These are phyloP conservation scores for Iris macrosiphon DNA, from an alignment of 106 monocot species.

Conservation along the genomic window DNA sequence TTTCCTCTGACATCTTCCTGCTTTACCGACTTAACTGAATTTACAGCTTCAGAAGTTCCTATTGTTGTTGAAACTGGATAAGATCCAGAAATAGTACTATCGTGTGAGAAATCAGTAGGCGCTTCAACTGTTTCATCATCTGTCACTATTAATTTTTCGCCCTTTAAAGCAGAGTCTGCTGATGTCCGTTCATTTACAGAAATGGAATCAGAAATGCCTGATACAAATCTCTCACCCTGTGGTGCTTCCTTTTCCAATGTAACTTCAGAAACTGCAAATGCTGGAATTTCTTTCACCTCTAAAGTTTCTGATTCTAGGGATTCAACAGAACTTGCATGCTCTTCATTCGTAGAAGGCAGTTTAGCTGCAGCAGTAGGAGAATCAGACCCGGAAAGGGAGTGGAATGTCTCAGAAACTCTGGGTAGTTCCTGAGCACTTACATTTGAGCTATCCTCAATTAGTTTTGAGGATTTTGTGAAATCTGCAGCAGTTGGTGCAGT, in stretches of 20 bases:
- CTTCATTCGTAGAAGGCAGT: conserved; percentile 2
- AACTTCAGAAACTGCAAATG: background rate
- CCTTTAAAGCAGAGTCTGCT: conserved; percentile 7
- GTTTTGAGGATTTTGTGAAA: too few relatives aligned
- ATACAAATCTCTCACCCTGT: background rate
- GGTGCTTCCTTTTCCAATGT: conserved; percentile 10
- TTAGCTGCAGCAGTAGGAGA: background rate
- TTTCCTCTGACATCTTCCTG: background rate
- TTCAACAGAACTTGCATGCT: background rate
- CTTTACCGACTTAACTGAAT: background rate
- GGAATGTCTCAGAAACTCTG: conserved; percentile 1
- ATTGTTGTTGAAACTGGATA: conserved; percentile 2
- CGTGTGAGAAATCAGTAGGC: conserved; percentile 1
- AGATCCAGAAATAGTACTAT: conserved; percentile 2
- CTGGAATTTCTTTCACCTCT: conserved; percentile 2
- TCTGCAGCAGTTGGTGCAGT: background rate
- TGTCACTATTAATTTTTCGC: conserved; percentile 7
- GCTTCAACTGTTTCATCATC: conserved; percentile 2
- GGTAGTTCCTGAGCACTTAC: background rate
- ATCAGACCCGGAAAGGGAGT: conserved; percentile 1
- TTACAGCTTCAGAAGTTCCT: conserved; percentile 3
- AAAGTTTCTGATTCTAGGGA: background rate
- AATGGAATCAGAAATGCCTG: background rate
- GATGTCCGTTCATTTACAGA: background rate
- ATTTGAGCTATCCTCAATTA: too few relatives aligned